A percentile compares a stretch with the other conserved stretches of the same genome.
These are phyloP conservation scores for Penicillium canariense DNA, from an alignment of 495 filamentous ascomycete genomes.

Conservation along the genomic window DNA sequence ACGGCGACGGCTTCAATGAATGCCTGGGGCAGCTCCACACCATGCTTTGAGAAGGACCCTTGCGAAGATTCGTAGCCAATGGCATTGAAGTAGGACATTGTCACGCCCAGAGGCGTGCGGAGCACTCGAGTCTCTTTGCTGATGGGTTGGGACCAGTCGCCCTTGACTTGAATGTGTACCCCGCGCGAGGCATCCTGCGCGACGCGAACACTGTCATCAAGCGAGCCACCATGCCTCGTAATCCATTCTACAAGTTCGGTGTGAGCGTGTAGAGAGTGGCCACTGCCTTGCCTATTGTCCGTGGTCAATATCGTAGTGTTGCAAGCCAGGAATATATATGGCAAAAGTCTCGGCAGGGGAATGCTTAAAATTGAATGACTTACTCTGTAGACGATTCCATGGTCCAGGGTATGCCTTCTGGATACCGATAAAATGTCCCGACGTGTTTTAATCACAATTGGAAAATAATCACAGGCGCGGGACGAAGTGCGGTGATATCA, in stretches of 20 bases:
- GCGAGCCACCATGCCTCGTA: constrained; percentile 36
- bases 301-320: constrained; percentile 7
- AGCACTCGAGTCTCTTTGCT: constrained; percentile 39
- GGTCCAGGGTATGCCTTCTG: neutral
- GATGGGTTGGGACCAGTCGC: constrained; percentile 23
- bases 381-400: constrained; percentile 10
- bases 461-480: neutral
- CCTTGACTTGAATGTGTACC: constrained; percentile 45
- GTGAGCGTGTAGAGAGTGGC: constrained; percentile 29
- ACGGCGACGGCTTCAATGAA: constrained; percentile 38
- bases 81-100: constrained; percentile 55
- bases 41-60: constrained; percentile 35
- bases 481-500: constrained; percentile 8
- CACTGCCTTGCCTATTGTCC: constrained; percentile 8
- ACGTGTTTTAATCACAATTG: neutral
- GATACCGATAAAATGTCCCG: neutral
- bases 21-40: constrained; percentile 29
- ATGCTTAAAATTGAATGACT: neutral
- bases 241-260: constrained; percentile 43
- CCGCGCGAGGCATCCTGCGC: constrained; percentile 41
- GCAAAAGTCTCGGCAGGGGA: neutral
- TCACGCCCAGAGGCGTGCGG: constrained; percentile 43
- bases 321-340: neutral
- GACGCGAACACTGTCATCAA: constrained; percentile 42
- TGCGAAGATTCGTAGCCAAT: constrained; percentile 27